Conservation (phyloP, 805 yeast species). For the Hyphopichia homilentoma region DNA sequence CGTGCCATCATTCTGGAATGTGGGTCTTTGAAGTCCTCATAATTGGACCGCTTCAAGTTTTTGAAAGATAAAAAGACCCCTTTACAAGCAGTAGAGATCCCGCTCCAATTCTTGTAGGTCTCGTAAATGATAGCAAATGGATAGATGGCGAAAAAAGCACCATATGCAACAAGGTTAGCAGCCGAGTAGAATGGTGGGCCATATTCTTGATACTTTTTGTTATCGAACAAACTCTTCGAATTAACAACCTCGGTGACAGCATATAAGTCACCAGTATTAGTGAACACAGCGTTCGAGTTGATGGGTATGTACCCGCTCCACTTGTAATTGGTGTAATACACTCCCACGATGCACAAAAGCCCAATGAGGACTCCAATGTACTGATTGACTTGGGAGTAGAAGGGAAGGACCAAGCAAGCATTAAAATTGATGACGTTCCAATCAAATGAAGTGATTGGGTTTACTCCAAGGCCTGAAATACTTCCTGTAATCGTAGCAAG, state of each 20-base stretch:
- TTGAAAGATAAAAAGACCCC: not conserved
- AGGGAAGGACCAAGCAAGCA: constrained; percentile 40
- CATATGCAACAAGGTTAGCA: constrained; percentile 23
- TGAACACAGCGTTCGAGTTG: constrained; percentile 42
- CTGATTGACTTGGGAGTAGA: constrained; percentile 18
- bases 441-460: constrained; percentile 53
- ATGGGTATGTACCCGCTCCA: constrained; percentile 30
- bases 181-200: constrained; percentile 32
- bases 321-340: constrained; percentile 17
- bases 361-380: constrained; percentile 16
- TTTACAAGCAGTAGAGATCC: not conserved
- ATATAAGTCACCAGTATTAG: constrained; percentile 46
- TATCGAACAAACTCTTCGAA: constrained; percentile 24
- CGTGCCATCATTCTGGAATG: constrained; percentile 28
- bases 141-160: constrained; percentile 22
- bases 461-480: constrained; percentile 45
- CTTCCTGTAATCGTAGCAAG: constrained; percentile 50
- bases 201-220: constrained; percentile 14
- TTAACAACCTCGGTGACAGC: constrained; percentile 40
- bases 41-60: constrained; percentile 19
- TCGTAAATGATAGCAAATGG: constrained; percentile 22
- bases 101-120: constrained; percentile 8
- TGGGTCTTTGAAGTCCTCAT: constrained; percentile 30
- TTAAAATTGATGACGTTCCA: constrained; percentile 39
- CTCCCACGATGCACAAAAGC: constrained; percentile 15